Evolutionary conservation across 768 basidiomycete genomes (phyloP), one percentile per base, ranked within the genome.

Genomic region (Hericium alpestre): DNA sequence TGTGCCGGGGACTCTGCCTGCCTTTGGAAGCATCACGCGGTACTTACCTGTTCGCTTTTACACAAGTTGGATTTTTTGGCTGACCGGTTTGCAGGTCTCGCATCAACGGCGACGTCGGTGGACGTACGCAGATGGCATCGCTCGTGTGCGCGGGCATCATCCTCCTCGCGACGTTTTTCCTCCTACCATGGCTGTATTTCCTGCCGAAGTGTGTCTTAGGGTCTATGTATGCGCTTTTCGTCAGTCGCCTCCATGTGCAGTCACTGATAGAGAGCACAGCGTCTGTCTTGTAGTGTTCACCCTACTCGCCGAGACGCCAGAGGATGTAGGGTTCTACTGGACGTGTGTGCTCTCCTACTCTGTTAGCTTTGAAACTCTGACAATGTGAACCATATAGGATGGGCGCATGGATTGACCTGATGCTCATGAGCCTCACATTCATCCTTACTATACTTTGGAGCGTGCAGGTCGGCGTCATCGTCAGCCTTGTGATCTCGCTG

Each of bases 11-110:
- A 89, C 90, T 0, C 76, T 98, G 1, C 93, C 94, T 4, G 91
- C 92, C 0, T 96, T 86, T 66, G 96, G 95, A 2, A 91, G 90
- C 4, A 92, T 98, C 61, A 93, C 96, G 1, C 79, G 90, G 89
- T 87, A 63, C 51, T 73, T 70, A 3, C 6, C 39, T 10, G 16
- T 23, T 5, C 11, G 48, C 27, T 51, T 12, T 18, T 20, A 12
- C 49, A 7, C 41, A 3, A 7, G 7, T 6, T 18, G 18, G 52
- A 13, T 41, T 15, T 7, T 23, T 4, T 25, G 25, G 38, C 55
- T 49, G 40, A 18, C 39, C 13, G 18, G 38, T 27, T 3, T 23
- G n/a, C 55, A 73, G 89, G 60, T 90, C 90, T 4, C 79, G 88
- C n/a, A 86, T 96, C 51, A 96, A 93, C 63, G 92, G 86, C 4